phyloP scores from a whole-genome alignment of 345 rosid genomes.

The Syzygium grande region DNA sequence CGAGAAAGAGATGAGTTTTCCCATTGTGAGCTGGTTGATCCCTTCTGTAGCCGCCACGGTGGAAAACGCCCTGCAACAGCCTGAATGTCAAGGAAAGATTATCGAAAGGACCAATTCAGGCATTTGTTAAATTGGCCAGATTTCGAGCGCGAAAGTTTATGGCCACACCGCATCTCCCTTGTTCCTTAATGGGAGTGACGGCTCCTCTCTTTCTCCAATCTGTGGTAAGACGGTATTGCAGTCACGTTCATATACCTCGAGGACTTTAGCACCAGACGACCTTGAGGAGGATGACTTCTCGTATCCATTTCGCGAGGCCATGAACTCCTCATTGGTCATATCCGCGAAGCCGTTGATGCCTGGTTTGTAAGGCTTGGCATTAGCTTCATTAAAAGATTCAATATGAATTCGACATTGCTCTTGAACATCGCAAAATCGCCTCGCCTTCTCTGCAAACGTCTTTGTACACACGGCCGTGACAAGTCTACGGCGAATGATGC shows the following conservation, averaged over 20 bases:
- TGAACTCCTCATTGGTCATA: constrained; percentile 11
- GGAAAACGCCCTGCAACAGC: constrained; percentile 37
- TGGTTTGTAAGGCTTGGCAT: constrained; percentile 2
- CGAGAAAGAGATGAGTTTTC: constrained; percentile 9
- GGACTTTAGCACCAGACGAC: background rate
- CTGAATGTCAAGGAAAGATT: too few relatives aligned
- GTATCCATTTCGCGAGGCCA: background rate
- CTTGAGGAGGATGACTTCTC: background rate
- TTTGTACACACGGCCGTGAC: constrained; percentile 10
- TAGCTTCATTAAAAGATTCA: constrained; percentile 20
- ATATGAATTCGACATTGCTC: constrained; percentile 23
- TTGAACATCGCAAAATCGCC: constrained; percentile 26
- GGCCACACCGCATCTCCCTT: constrained; percentile 25
- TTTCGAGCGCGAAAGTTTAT: background rate
- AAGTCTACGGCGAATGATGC: too few relatives aligned
- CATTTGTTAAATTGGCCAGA: background rate
- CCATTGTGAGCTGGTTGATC: constrained; percentile 19
- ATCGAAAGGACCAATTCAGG: too few relatives aligned
- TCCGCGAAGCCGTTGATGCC: constrained; percentile 6
- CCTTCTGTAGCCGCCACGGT: constrained; percentile 53
- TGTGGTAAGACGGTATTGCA: constrained; percentile 9
- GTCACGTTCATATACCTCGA: constrained; percentile 9
- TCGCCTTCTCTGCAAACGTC: constrained; percentile 11
- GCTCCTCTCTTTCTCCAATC: constrained; percentile 39
- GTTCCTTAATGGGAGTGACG: constrained; percentile 37